phyloP scores from a whole-genome alignment of 345 rosid genomes.

The Ailanthus altissimus region DNA sequence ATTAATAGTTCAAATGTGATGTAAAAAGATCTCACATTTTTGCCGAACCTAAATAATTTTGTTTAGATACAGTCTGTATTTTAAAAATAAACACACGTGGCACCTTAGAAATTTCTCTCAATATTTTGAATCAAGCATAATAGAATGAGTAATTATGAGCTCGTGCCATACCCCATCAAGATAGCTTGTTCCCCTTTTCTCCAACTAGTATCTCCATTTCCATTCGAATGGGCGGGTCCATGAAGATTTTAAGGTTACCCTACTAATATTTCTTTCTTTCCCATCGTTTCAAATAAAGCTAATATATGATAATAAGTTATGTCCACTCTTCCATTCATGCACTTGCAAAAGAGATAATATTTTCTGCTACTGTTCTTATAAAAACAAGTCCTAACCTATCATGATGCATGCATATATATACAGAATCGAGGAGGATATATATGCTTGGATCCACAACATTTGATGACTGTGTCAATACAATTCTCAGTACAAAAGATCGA shows the following conservation, averaged over 20 bases:
- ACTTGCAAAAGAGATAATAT: not conserved
- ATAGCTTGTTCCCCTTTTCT: constrained; percentile 24
- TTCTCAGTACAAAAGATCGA: no score
- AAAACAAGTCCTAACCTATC: no score
- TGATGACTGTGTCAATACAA: no score
- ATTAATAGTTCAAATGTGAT: not conserved
- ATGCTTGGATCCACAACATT: no score
- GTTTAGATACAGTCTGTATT: no score
- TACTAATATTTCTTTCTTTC: constrained; percentile 16
- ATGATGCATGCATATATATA: no score
- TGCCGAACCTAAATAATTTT: no score
- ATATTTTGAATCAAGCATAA: not conserved
- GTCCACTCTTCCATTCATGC: not conserved
- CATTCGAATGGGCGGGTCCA: constrained; percentile 29
- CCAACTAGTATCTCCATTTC: constrained; percentile 15
- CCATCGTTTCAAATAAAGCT: constrained; percentile 1
- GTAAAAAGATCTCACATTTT: not conserved
- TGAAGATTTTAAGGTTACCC: constrained; percentile 25
- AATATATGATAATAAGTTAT: not conserved
- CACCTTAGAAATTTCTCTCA: not conserved
- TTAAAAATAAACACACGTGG: no score
- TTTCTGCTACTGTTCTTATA: not conserved
- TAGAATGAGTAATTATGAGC: not conserved
- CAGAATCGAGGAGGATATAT: no score
- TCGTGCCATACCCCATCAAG: constrained; percentile 20